Base-by-base conservation (phyloP, 805 yeast genomes). In the Wickerhamiella shivajii region DNA sequence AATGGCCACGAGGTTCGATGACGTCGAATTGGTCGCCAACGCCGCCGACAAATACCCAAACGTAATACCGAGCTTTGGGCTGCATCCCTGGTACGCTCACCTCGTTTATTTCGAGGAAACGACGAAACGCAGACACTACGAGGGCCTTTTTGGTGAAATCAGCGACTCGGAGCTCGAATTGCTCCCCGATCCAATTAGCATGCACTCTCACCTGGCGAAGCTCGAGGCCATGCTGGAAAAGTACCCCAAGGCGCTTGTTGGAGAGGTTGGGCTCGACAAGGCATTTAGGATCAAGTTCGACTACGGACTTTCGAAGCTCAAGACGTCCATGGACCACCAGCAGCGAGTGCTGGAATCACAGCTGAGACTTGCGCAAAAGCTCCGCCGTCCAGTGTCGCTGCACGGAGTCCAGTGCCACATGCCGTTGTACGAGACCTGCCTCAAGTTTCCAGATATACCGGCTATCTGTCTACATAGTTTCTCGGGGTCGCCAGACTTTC, bases 31-130 rank as follows among this genome's bases (percentile, higher is more conserved):
- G 7, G 63, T 59, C 4, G 49, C 44, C 8, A 36, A 43, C 10
- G 34, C 40, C 11, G 59, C 58, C 4, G 19, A 19, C 15, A 40
- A 36, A 27, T 51, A 52, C 8, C 47, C 47, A 8, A 41, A 48
- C 20, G 49, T 59, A 10, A 37, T 52, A 6, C 61, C 63, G 1
- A 52, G 57, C 3, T 59, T 53, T 38, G 64, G 97, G 0, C 59
- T 83, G 1, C 98, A 87, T 53, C 98, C 98, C 0, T 87, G 97
- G 97, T 85, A 69, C 47, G 56, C 73, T 3, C 93, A 85, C 51
- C 42, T 75, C 13, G 76, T 71, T 41, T 57, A 67, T 2, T 45
- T 54, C n/a, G n/a, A n/a, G n/a, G 50, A 44, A 1, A 39, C 44
- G 0, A 29, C 10, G 4, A 38, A 39, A 18, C 37, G 41, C 2